These are phyloP conservation scores for Lepiota brunneoincarnata DNA, from an alignment of 768 basidiomycete genomes.

Conservation along the genomic window DNA sequence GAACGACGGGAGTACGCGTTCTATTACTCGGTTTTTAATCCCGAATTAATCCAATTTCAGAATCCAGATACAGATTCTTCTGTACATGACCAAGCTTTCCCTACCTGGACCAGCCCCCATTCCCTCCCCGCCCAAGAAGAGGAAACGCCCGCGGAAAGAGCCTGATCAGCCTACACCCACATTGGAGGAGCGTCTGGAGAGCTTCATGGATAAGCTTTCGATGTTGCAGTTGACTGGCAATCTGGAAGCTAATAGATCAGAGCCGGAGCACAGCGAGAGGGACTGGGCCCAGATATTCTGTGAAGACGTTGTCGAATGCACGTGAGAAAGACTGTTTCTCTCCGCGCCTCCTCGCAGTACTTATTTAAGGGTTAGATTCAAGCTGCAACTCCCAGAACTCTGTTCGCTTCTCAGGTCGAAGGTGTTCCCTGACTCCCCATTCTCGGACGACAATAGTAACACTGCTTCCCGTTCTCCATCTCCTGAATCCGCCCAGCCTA, in stretches of 20 bases:
- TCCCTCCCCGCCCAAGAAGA: constrained; percentile 21
- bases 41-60: constrained; percentile 30
- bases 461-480: constrained; percentile 15
- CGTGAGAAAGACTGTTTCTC: constrained; percentile 39
- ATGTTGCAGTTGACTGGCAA: constrained; percentile 68
- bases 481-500: constrained; percentile 13
- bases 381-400: constrained; percentile 43
- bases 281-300: constrained; percentile 81
- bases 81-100: constrained; percentile 64
- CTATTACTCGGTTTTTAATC: not conserved
- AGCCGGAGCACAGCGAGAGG: constrained; percentile 28
- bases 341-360: not conserved
- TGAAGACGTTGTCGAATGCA: constrained; percentile 59
- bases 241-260: constrained; percentile 21
- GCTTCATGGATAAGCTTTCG: constrained; percentile 76
- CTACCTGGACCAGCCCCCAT: constrained; percentile 45
- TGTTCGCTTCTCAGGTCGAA: constrained; percentile 62
- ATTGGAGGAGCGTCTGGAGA: constrained; percentile 57
- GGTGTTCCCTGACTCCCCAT: constrained; percentile 63
- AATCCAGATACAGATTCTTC: constrained; percentile 71
- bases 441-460: constrained; percentile 42
- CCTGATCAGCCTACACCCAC: constrained; percentile 18
- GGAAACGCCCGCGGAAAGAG: constrained; percentile 26
- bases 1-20: constrained; percentile 62
- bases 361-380: constrained; percentile 45